These are phyloP conservation scores for Apium graveolens DNA, from an alignment of 129 eudicot species.

Conservation along the genomic window DNA sequence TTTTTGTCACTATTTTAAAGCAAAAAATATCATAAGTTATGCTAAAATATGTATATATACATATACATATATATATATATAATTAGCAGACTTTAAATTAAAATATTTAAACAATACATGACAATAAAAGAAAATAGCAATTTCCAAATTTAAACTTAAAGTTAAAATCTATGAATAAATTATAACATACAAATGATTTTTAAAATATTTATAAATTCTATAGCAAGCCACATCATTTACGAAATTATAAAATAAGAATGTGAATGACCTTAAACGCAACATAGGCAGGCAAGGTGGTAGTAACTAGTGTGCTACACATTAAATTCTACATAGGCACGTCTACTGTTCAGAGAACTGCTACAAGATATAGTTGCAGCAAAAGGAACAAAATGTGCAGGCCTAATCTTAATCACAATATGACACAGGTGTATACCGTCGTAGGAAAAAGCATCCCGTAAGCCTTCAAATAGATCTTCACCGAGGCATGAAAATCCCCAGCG, in stretches of 20 bases:
- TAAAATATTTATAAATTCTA: too few species aligned
- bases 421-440: slow-evolving; percentile 31
- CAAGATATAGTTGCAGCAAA: neutral
- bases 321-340: neutral
- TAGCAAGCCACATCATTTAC: neutral
- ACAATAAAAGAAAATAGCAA: too few species aligned
- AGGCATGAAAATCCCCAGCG: slow-evolving; percentile 89
- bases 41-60: too few species aligned
- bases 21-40: too few species aligned
- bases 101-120: too few species aligned
- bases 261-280: neutral
- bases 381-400: neutral
- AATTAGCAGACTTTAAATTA: too few species aligned
- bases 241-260: neutral
- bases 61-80: too few species aligned
- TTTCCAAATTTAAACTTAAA: too few species aligned
- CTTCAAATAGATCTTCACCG: slow-evolving; percentile 64
- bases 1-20: too few species aligned
- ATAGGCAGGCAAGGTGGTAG: neutral
- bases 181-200: too few species aligned
- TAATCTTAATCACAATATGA: neutral
- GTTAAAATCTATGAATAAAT: too few species aligned
- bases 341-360: neutral
- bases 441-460: slow-evolving; percentile 18
- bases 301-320: neutral